phyloP scores from a whole-genome alignment of 371 early-diverging fungal genomes.

The Saksenaea vasiformis region DNA sequence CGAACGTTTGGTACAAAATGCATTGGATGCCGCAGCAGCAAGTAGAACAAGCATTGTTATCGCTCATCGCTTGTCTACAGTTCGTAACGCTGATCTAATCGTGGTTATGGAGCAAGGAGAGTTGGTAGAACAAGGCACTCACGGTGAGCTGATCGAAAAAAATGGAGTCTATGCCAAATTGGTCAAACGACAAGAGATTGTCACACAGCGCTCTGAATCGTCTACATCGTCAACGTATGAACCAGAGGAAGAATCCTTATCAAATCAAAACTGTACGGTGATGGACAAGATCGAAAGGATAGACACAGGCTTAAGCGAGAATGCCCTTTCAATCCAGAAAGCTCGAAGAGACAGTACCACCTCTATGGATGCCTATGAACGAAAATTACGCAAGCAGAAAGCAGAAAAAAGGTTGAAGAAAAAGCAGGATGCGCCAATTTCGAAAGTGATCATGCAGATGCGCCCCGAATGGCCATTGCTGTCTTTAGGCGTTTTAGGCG shows the following conservation, averaged over 20 bases:
- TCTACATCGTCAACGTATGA: background rate
- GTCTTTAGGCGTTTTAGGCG: conserved; percentile 36
- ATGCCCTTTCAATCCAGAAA: background rate
- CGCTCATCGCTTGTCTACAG: conserved; percentile 83
- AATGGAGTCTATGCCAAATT: conserved; percentile 54
- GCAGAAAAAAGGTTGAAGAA: conserved; percentile 38
- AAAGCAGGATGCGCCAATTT: conserved; percentile 48
- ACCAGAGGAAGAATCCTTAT: conserved; percentile 1
- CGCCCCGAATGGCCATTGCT: conserved; percentile 38
- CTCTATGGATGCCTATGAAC: conserved; percentile 34
- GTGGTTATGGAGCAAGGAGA: conserved; percentile 71
- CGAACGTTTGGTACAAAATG: conserved; percentile 79
- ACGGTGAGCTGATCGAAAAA: conserved; percentile 53
- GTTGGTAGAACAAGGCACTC: conserved; percentile 72
- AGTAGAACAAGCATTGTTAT: conserved; percentile 87
- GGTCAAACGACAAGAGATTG: conserved; percentile 55
- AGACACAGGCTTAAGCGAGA: background rate
- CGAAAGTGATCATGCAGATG: conserved; percentile 34
- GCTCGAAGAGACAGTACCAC: background rate
- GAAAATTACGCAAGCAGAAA: conserved; percentile 40
- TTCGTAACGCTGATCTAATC: conserved; percentile 78
- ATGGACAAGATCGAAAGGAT: background rate
- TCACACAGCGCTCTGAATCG: conserved; percentile 16
- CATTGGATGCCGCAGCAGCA: conserved; percentile 72
- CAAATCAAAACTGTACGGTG: background rate